Conservation (phyloP, 2,329 filamentous ascomycete genomes). For the Paracorniculantispora psalliotae region DNA sequence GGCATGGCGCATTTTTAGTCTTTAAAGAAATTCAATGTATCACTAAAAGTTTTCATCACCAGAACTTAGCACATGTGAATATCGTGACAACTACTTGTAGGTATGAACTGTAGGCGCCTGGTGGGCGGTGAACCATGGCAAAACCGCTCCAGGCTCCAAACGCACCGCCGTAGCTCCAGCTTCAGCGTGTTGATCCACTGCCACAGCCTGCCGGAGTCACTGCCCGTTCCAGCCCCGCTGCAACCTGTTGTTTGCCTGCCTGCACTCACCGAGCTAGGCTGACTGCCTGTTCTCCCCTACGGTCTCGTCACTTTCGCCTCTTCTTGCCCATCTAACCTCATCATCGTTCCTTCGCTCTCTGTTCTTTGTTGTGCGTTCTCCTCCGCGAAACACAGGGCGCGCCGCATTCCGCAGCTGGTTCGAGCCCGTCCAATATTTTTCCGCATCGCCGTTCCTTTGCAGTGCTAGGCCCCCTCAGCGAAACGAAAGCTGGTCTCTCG, state of each 20-base stretch:
- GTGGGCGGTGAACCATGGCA: neutral
- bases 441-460: neutral
- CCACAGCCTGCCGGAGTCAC: neutral
- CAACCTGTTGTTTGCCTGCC: neutral
- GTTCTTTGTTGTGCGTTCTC: neutral
- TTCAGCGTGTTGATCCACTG: neutral
- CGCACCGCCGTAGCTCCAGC: neutral
- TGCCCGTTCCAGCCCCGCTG: neutral
- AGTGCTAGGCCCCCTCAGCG: neutral
- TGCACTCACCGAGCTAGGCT: neutral
- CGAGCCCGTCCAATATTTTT: too few species aligned
- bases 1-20: neutral
- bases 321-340: slow-evolving; percentile 2
- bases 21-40: neutral
- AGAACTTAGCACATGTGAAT: neutral
- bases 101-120: neutral
- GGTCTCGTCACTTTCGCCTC: slow-evolving; percentile 7
- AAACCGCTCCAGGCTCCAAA: neutral
- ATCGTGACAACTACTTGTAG: too few species aligned
- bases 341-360: neutral
- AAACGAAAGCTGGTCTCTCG: neutral
- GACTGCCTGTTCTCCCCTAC: slow-evolving; percentile 4
- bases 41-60: neutral
- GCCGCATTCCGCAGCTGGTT: neutral
- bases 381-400: neutral